Evolutionary conservation across 768 basidiomycete species (phyloP).

Genomic region (Hypholoma fasciculare): DNA sequence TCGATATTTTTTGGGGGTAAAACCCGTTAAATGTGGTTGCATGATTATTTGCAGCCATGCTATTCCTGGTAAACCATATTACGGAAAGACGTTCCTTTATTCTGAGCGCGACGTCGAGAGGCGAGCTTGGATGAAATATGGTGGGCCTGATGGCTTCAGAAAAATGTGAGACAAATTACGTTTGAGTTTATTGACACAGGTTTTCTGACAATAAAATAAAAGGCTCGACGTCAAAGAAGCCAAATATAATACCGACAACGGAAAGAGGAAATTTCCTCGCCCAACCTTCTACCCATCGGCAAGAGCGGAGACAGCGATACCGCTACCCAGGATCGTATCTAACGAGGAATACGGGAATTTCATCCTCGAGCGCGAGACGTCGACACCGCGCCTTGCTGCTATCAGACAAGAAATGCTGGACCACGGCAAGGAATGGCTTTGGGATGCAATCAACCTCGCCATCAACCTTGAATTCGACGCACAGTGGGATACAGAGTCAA

Average conservation of each 20-base stretch:
- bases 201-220: too few species aligned
- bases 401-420: not conserved
- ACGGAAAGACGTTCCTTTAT: not conserved
- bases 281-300: too few species aligned
- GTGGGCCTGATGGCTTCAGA: not conserved
- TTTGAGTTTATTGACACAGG: too few species aligned
- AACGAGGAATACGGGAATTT: too few species aligned
- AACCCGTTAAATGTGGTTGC: too few species aligned
- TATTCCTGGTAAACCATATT: too few species aligned
- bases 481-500: not conserved
- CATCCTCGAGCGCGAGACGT: not conserved
- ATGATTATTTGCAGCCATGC: not conserved
- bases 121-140: constrained; percentile 1
- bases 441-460: not conserved
- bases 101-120: not conserved
- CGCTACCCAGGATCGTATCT: too few species aligned
- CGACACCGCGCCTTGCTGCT: not conserved
- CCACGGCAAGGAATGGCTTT: not conserved
- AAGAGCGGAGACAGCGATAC: too few species aligned
- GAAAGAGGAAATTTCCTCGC: too few species aligned
- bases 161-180: not conserved
- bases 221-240: not conserved
- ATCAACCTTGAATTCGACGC: not conserved
- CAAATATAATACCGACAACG: not conserved
- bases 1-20: too few species aligned